Base-by-base conservation (phyloP, 768 basidiomycete genomes). In the Tylopilus sp. region DNA sequence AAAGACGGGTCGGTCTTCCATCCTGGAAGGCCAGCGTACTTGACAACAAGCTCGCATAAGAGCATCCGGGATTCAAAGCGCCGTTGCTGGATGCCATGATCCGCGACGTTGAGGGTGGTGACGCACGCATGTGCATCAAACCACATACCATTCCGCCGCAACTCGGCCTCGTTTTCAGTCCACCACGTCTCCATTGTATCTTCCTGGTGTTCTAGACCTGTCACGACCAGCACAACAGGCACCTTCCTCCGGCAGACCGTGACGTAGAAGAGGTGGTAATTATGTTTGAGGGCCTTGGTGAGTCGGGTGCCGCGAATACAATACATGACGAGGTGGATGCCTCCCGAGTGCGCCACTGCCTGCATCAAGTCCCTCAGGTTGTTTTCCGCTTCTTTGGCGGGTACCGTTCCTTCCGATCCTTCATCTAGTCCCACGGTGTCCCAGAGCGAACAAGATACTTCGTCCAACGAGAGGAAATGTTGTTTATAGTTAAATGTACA, bases 161-260 rank as follows among this genome's bases (percentile, higher is more conserved):
- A 69, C 0, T n/a, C 25, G 11, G 26, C 21, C 31, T 67, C 48
- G 41, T 74, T 73, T 15, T 22, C 18, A 10, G 10, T 12, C 67
- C 65, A 67, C 65, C 67, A 67, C 4, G 36, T 43, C 35, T 67
- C 64, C 65, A 68, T 67, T 11, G 10, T 23, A 3, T 12, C 44
- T 3, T 33, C 2, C 20, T 67, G 51, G 25, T 63, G 26, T 47
- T 73, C 73, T 12, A 75, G 57, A 38, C 18, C 3, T 2, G 38
- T 39, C 20, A 39, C 38, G 38, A 39, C 38, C 38, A 39, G 11
- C 10, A 20, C 38, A 5, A 39, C 38, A 39, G 38, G 20, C 20
- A 39, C 38, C 10, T 39, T 39, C 21, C 20, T 39, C 20, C 38
- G 38, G 21, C 38, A 39, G n/a, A 39, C 38, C 7, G 38, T 21